Conservation (phyloP, 1,284 basidiomycete genomes). For the Golubevia sp. region DNA sequence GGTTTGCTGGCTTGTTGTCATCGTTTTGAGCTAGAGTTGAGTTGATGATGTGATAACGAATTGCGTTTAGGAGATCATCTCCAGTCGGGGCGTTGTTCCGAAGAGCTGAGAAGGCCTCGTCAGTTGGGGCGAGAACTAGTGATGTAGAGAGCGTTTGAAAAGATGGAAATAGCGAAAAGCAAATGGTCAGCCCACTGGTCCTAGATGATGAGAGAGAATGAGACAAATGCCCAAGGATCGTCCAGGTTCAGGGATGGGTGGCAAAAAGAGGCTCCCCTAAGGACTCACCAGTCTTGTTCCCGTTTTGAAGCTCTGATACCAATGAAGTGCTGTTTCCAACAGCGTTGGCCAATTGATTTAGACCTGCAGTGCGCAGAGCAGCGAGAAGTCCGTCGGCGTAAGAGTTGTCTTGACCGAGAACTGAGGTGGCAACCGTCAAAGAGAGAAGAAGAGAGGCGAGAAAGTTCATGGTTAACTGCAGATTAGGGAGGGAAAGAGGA, state of each 20-base stretch:
- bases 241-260: too few relatives aligned
- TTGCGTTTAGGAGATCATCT: conserved; percentile 18
- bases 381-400: conserved; percentile 27
- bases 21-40: conserved; percentile 11
- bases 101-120: conserved; percentile 25
- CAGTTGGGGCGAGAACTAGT: conserved; percentile 32
- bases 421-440: conserved; percentile 21
- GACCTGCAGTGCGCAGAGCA: conserved; percentile 29
- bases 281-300: too few relatives aligned
- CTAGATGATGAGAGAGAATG: too few relatives aligned
- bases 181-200: too few relatives aligned
- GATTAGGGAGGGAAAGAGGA: conserved; percentile 5
- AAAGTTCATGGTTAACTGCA: conserved; percentile 32
- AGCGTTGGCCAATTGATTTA: conserved; percentile 27
- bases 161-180: too few relatives aligned
- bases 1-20: too few relatives aligned
- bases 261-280: too few relatives aligned
- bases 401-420: conserved; percentile 18
- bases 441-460: conserved; percentile 20
- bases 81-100: conserved; percentile 16
- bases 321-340: conserved; percentile 32
- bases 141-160: too few relatives aligned
- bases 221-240: too few relatives aligned
- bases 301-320: too few relatives aligned
- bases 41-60: conserved; percentile 39